A percentile compares a stretch with the other conserved stretches of the same genome.
Conservation (phyloP, 2,329 filamentous ascomycete genomes). For the Fusarium phyllophilum region DNA sequence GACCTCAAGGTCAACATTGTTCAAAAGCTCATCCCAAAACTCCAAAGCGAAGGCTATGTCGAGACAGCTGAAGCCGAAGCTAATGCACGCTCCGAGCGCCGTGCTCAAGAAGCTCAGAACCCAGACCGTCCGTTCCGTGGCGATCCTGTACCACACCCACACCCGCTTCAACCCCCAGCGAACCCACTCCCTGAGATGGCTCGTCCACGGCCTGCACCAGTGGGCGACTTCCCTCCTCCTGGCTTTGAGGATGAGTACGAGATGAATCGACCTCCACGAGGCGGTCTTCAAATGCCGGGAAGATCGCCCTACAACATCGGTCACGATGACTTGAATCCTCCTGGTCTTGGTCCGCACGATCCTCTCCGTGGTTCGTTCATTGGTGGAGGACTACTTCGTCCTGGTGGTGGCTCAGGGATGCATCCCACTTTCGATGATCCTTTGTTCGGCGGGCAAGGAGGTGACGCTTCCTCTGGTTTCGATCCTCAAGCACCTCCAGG, state of each 20-base stretch:
- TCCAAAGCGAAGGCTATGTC: conserved; percentile 83
- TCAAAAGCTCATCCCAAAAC: conserved; percentile 81
- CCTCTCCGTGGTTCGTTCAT: conserved; percentile 77
- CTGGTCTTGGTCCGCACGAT: conserved; percentile 85
- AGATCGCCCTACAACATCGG: conserved; percentile 77
- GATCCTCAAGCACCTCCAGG: conserved; percentile 85
- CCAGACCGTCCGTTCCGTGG: conserved; percentile 49
- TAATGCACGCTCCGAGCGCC: conserved; percentile 54
- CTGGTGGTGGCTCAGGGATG: conserved; percentile 81
- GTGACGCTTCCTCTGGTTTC: conserved; percentile 47
- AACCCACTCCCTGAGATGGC: conserved; percentile 72
- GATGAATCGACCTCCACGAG: conserved; percentile 69
- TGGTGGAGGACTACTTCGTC: conserved; percentile 67
- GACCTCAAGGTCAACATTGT: conserved; percentile 83
- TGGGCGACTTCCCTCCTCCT: conserved; percentile 82
- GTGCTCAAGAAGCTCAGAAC: conserved; percentile 53
- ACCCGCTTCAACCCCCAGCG: conserved; percentile 72
- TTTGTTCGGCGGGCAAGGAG: conserved; percentile 68
- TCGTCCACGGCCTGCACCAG: conserved; percentile 68
- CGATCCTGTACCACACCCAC: conserved; percentile 62
- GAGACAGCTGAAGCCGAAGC: conserved; percentile 61
- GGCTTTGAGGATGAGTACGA: conserved; percentile 95
- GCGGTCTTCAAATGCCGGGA: conserved; percentile 50
- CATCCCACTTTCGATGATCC: conserved; percentile 95
- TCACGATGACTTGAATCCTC: conserved; percentile 87